phyloP scores from a whole-genome alignment of 169 alveolate genomes.

The Plasmodium knowlesi region DNA sequence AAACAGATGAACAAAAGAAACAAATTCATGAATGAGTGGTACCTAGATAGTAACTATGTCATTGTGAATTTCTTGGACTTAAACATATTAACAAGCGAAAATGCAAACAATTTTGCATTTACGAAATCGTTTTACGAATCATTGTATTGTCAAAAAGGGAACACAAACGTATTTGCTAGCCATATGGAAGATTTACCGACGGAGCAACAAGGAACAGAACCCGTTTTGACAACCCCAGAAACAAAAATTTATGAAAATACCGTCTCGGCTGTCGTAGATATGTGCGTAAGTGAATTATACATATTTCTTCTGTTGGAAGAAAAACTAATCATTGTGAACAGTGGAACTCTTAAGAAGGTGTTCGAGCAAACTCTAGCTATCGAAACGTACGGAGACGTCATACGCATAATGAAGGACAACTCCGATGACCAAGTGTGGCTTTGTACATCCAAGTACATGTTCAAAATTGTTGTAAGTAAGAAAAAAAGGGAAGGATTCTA shows the following conservation, averaged over 20 bases:
- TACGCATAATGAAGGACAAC: conserved; percentile 63
- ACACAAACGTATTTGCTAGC: background rate
- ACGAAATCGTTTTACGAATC: conserved; percentile 58
- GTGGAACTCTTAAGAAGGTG: conserved; percentile 43
- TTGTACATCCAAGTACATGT: conserved; percentile 72
- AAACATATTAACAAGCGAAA: conserved; percentile 54
- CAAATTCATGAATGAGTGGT: conserved; percentile 7
- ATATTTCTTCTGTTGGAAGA: conserved; percentile 68
- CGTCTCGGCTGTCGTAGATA: conserved; percentile 33
- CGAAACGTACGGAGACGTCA: conserved; percentile 70
- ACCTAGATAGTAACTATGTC: conserved; percentile 51
- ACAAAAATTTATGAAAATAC: conserved; percentile 5
- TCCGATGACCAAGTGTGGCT: conserved; percentile 68
- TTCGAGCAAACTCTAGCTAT: conserved; percentile 51
- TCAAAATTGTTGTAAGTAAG: conserved; percentile 43
- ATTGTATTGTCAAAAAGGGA: background rate
- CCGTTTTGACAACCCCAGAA: background rate
- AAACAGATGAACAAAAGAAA: background rate
- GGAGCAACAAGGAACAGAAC: background rate
- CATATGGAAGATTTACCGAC: background rate
- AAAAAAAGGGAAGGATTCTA: conserved; percentile 12
- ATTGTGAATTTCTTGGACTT: conserved; percentile 72
- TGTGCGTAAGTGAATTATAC: conserved; percentile 57
- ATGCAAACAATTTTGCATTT: conserved; percentile 39
- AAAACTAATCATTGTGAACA: conserved; percentile 57